Base-by-base conservation (phyloP, 495 filamentous ascomycete species). In the Xylaria flabelliformis region DNA sequence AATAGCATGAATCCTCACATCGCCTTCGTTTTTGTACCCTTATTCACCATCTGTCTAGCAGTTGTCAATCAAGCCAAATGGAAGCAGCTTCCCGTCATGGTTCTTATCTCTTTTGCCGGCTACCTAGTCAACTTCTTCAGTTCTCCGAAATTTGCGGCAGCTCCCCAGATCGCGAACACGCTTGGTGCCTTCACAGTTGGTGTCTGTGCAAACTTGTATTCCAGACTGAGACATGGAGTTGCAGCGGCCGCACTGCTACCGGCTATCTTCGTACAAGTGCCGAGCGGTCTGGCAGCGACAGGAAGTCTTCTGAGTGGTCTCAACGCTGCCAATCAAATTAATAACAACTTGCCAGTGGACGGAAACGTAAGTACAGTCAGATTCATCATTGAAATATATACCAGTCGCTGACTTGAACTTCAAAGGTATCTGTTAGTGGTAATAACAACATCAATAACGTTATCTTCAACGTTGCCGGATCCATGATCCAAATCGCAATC, bases 201-300 rank as follows among this genome's bases (percentile, higher is more conserved):
- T 29, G 87, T 97, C 5, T 82, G 95, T 53, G 95, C 93, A 13
- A 98, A 98, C 79, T 77, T 97, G 9, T 97, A 98, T 83, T 92
- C 92, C 9, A 88, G 96, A 15, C 75, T 94, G n/a, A 86, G 91
- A 67, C 91, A 96, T 77, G 94, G 93, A 1, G 86, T 97, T 17
- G 94, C 95, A 0, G 95, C 94, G 1, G 93, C 93, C 0, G 92
- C 93, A 8, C 92, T 99, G 82, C 82, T 98, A 0, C 95, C 95
- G 1, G 95, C 93, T 5, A 97, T 99, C 72, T 97, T 97, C 75
- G 95, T 99, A 6, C 93, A 96, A 66, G 96, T 99, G 6, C 95
- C 95, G 3, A 94, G 91, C 17, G 95, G 95, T 4, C 85, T 99
- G 15, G 93, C 96, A 0, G 94, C 94, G 5, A 89, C 89, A 41